Base-by-base conservation (phyloP, 2,329 filamentous ascomycete species). In the Colletotrichum sp. region DNA sequence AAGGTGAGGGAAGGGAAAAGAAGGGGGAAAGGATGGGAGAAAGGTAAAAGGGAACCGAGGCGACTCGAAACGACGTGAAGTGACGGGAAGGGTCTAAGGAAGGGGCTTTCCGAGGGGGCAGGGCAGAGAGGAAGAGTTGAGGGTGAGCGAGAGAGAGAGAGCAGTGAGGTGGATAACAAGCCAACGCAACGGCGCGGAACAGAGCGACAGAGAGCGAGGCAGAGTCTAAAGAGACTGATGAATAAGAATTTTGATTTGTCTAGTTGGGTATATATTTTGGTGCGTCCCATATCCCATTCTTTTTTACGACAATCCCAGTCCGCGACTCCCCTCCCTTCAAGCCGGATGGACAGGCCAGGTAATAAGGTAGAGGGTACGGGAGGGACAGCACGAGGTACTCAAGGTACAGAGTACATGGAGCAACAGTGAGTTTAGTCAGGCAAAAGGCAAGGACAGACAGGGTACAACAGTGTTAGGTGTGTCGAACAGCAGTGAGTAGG, bases 1-100 rank as follows among this genome's bases (percentile, higher is more conserved):
- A 71, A 77, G 34, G 71, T 72, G 71, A 80, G 76, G 76, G 72
- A 71, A 61, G 59, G 30, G 32, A 77, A 77, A 78, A 72, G 71
- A 76, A 48, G 43, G 43, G 36, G n/a, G 43, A 21, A 21, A 48
- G 43, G 70, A 65, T 60, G 57, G 57, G 57, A 28, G 26, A 43
- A 48, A 43, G 61, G 36, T 30, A 15, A 28, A 43, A 18, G 24
- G 21, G 34, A 43, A 3, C 26, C 21, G 5, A 43, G 32, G 13
- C 7, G 61, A 65, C 61, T 39, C 24, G 61, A 65, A 65, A 43
- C 36, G 61, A 65, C 61, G 34, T 39, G 61, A 65, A 65, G 21
- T 28, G 61, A 65, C 24, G 13, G 26, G 39, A 30, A 52, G 39
- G 43, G 43, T 48, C 43, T 13, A 39, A 39, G 15, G 61, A 39